Conservation (phyloP, 176 grass and related monocot genomes). For the Hordeum vulgare region MorexV3_pseudomolecules_assembly NC_058523.1:51431255-51431754, state of each 20-base stretch:
- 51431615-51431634: background rate
- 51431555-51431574: background rate
- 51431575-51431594: background rate
- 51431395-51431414: background rate
- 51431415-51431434: background rate
- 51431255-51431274: background rate
- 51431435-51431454: background rate
- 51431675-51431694: background rate
- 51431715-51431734: background rate
- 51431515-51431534: background rate
- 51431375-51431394: background rate
- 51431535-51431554: background rate
- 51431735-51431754: conserved; percentile 19
- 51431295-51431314: background rate
- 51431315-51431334: background rate
- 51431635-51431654: background rate
- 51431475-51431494: background rate
- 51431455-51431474: background rate
- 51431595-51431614: conserved; percentile 2
- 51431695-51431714: background rate
- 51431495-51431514: background rate
- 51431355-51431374: background rate
- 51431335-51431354: background rate
- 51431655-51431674: background rate
- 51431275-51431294: background rate